Base-by-base conservation (phyloP, 495 filamentous ascomycete genomes). In the Talaromyces adpressus region DNA sequence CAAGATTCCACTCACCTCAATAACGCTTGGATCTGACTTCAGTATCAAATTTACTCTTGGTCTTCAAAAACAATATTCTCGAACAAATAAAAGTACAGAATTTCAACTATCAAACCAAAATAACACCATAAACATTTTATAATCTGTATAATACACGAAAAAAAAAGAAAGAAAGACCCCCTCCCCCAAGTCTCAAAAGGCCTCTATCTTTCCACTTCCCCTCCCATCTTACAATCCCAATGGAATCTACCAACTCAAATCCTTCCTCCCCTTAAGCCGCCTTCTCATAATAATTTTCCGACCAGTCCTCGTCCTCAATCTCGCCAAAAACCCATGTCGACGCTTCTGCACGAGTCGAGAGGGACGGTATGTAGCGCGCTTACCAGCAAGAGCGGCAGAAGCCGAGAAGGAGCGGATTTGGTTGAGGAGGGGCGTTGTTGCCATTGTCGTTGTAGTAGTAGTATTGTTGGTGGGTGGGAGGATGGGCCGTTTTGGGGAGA, bases 341-440 rank as follows among this genome's bases (percentile, higher is more conserved):
- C 89, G 77, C 77, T 91, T 91, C 71, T 89, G 81, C 51, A 91
- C 87, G 57, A 82, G 72, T 65, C 90, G 87, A 58, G 82, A 87
- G 4, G 87, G 88, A 56, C 83, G 81, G 68, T 81, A 91, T 4
- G 89, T 91, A 63, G 82, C 68, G 62, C 89, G 77, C 47, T 79
- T 82, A 12, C 79, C 81, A 65, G 77, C 79, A 25, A 87, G 73
- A 11, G 75, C 70, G 8, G 77, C 73, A 47, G 74, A 77, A 18
- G 76, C 73, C 6, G 77, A 75, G 70, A 81, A 81, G 0, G 72
- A 65, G 41, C 79, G 76, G 54, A 53, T 62, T 22, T 62, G 60
- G 27, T 18, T 32, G 8, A 49, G 20, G 2, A 59, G 57, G 8
- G 57, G 34, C 16, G 14, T 32, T 12, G 32, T 58, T 32, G 56